Percentiles rank a stretch among this genome's conserved stretches.
phyloP scores from a whole-genome alignment of 192 early-diverging fungal species.

The Polychytrium aggregatum region DNA sequence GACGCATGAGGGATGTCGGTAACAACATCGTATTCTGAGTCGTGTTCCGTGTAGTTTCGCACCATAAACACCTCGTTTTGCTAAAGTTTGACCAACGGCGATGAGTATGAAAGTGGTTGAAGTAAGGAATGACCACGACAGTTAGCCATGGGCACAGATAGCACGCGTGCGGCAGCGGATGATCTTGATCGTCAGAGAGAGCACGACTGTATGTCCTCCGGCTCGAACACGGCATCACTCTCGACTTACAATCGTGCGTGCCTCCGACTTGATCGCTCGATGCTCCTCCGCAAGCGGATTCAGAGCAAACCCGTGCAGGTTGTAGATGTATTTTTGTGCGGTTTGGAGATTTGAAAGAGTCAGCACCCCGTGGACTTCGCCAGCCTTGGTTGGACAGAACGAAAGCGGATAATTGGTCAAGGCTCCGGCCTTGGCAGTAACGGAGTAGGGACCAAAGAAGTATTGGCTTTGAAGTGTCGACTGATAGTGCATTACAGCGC shows the following conservation, averaged over 20 bases:
- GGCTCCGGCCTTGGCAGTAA: slow-evolving; percentile 19
- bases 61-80: slow-evolving; percentile 18
- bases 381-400: slow-evolving; percentile 22
- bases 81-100: too few relatives aligned
- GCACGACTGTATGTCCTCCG: neutral
- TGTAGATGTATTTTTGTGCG: slow-evolving; percentile 34
- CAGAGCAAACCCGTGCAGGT: slow-evolving; percentile 22
- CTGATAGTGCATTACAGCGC: too few relatives aligned
- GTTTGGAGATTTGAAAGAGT: slow-evolving; percentile 32
- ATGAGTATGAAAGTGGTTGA: too few relatives aligned
- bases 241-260: slow-evolving; percentile 10
- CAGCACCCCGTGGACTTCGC: slow-evolving; percentile 15
- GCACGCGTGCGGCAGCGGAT: too few relatives aligned
- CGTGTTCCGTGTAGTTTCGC: slow-evolving; percentile 22
- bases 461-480: slow-evolving; percentile 23
- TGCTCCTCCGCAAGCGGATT: slow-evolving; percentile 33
- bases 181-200: too few relatives aligned
- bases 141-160: too few relatives aligned
- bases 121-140: too few relatives aligned
- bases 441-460: slow-evolving; percentile 20
- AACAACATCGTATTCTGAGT: slow-evolving; percentile 28
- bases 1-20: slow-evolving; percentile 25
- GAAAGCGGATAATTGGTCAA: slow-evolving; percentile 20
- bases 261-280: slow-evolving; percentile 25
- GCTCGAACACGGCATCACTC: too few relatives aligned